Evolutionary conservation across 306 rosid species (phyloP).

Genomic region (Vigna angularis): DNA sequence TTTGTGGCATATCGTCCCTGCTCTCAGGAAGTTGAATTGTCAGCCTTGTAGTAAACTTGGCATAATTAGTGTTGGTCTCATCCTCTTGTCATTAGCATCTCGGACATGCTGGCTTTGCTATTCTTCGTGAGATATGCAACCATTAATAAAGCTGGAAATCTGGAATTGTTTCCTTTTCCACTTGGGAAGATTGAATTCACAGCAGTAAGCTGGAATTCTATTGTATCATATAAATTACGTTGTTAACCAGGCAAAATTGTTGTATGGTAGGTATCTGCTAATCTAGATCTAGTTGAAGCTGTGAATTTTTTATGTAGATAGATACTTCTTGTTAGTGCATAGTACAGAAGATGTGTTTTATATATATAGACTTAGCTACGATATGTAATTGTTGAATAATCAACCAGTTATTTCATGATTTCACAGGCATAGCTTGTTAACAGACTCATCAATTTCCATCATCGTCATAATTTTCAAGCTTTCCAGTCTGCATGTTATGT

Average conservation of each 20-base stretch:
- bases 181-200: slow-evolving; percentile 31
- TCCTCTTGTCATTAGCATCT: slow-evolving; percentile 31
- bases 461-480: not conserved
- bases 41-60: slow-evolving; percentile 58
- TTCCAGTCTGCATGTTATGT: no score
- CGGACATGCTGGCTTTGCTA: not conserved
- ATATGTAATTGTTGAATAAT: not conserved
- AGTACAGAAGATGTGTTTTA: slow-evolving; percentile 5
- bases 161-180: slow-evolving; percentile 22
- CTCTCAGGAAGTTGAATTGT: slow-evolving; percentile 90
- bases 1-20: slow-evolving; percentile 88
- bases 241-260: slow-evolving; percentile 29
- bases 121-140: slow-evolving; percentile 31
- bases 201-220: not conserved
- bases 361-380: not conserved
- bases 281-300: slow-evolving; percentile 30
- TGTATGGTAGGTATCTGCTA: slow-evolving; percentile 45
- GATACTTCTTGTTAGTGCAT: slow-evolving; percentile 21
- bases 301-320: slow-evolving; percentile 15
- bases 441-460: no score
- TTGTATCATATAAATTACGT: slow-evolving; percentile 22
- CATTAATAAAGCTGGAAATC: slow-evolving; percentile 32
- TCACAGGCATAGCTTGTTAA: not conserved
- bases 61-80: slow-evolving; percentile 2
- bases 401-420: not conserved